Evolutionary conservation across 495 filamentous ascomycete genomes (phyloP), one percentile per base, ranked within the genome.

Genomic region (Xylaria grammica): DNA sequence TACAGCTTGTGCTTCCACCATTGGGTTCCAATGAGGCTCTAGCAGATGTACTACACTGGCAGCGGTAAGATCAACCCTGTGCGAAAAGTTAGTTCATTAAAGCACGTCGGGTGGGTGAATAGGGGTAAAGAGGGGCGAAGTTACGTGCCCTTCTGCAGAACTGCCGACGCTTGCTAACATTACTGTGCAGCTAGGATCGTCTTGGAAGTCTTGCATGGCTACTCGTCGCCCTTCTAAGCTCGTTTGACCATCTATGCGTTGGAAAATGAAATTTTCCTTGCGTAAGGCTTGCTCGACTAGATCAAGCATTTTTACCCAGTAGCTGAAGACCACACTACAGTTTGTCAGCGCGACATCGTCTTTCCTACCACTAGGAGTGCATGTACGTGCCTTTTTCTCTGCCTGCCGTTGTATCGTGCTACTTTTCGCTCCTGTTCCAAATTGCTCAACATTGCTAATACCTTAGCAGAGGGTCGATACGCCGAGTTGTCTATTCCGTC

Each of bases 21-120:
- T 72, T 0, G 73, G 73, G 40, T 67, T 74, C 73, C 73, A 71
- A 29, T 74, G 70, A 3, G 72, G 74, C 59, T 76, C 74, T 1
- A 76, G 50, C 15, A 76, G 40, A 46, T 76, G 74, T 7, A 73
- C 68, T 45, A 42, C 26, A 29, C 49, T 40, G 11, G 74, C 74
- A 7, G 55, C 65, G 1, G 63, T 73, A 19, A 76, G 64, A 50
- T 76, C 66, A 19, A 76, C 26, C 9, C 74, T 76, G 32, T 15
- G 53, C 7, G n/a, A 19, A 44, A 50, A 32, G 9, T 17, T n/a
- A 26, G 45, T 54, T 55, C 49, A 34, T 26, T 52, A 8, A 45
- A 40, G 20, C 9, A 26, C 5, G 19, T 67, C 27, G 0, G 24
- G 15, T 15, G 45, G 57, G 40, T 65, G 15, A 51, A 27, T 36